These are phyloP conservation scores for Achlya hypogyna DNA, from an alignment of 352 stramenopile species.

Conservation along the genomic window DNA sequence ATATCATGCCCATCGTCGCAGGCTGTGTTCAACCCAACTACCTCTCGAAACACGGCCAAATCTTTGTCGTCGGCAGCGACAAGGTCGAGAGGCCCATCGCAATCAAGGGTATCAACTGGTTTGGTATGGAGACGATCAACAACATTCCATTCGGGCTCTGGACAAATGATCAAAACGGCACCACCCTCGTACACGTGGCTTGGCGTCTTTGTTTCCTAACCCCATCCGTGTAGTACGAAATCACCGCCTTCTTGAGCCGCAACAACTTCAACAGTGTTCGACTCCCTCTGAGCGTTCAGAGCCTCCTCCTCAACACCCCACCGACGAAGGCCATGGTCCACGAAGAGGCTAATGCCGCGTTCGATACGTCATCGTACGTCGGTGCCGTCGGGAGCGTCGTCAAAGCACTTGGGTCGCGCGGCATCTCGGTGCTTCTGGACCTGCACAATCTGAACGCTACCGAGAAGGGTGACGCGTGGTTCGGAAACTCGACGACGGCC, in stretches of 20 bases:
- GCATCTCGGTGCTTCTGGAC: slow-evolving; percentile 60
- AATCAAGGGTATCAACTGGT: slow-evolving; percentile 69
- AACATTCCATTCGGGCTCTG: slow-evolving; percentile 56
- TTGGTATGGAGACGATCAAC: slow-evolving; percentile 52
- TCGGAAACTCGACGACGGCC: slow-evolving; percentile 36
- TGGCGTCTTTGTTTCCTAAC: not conserved
- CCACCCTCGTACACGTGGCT: slow-evolving; percentile 31
- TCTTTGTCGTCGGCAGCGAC: slow-evolving; percentile 35
- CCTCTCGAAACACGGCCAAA: slow-evolving; percentile 48
- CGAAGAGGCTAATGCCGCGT: slow-evolving; percentile 47
- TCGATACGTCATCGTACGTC: slow-evolving; percentile 54
- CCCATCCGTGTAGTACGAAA: slow-evolving; percentile 46
- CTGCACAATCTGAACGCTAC: slow-evolving; percentile 45
- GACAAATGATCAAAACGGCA: slow-evolving; percentile 60
- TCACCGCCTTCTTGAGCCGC: slow-evolving; percentile 43
- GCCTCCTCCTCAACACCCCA: slow-evolving; percentile 33
- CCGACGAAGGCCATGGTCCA: slow-evolving; percentile 49
- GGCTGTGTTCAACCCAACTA: slow-evolving; percentile 51
- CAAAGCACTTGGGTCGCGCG: slow-evolving; percentile 39
- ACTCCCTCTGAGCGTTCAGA: slow-evolving; percentile 42
- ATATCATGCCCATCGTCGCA: not conserved
- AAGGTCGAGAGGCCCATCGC: slow-evolving; percentile 40
- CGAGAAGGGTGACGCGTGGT: slow-evolving; percentile 46
- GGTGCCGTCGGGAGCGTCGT: slow-evolving; percentile 47
- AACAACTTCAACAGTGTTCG: slow-evolving; percentile 72